These are phyloP conservation scores for Senna siamea DNA, from an alignment of 306 rosid species.

Conservation along the genomic window DNA sequence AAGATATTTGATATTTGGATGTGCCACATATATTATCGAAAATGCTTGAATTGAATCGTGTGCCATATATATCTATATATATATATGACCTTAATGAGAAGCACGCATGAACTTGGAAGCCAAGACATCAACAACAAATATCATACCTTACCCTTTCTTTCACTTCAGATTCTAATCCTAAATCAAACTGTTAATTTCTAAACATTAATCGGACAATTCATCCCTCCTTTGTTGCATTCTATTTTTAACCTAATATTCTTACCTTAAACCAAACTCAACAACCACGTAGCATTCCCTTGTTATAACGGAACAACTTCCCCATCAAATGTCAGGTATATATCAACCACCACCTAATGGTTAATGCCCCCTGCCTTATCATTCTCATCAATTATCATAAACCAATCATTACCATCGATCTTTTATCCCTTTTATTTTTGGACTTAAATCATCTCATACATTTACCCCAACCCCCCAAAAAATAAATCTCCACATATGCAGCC, in stretches of 20 bases:
- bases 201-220: neutral
- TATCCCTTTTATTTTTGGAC: neutral
- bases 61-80: too few species aligned
- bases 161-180: conserved; percentile 6
- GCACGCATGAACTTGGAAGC: conserved; percentile 48
- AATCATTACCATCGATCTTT: neutral
- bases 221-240: conserved; percentile 4
- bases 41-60: too few species aligned
- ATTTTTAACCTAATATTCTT: neutral
- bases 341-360: conserved; percentile 26
- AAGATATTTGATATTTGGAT: too few species aligned
- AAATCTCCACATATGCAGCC: too few species aligned
- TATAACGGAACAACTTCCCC: conserved; percentile 28
- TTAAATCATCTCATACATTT: neutral
- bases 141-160: conserved; percentile 6
- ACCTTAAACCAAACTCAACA: conserved; percentile 35
- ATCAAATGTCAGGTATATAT: neutral
- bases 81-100: neutral
- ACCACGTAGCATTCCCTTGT: conserved; percentile 1
- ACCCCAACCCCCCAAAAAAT: too few species aligned
- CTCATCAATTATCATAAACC: neutral
- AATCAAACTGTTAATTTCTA: conserved; percentile 31
- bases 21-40: too few species aligned
- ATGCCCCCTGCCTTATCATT: neutral
- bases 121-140: conserved; percentile 35